Evolutionary conservation across 257 asterid species (phyloP).

Genomic region (Nicotiana paniculata): DNA sequence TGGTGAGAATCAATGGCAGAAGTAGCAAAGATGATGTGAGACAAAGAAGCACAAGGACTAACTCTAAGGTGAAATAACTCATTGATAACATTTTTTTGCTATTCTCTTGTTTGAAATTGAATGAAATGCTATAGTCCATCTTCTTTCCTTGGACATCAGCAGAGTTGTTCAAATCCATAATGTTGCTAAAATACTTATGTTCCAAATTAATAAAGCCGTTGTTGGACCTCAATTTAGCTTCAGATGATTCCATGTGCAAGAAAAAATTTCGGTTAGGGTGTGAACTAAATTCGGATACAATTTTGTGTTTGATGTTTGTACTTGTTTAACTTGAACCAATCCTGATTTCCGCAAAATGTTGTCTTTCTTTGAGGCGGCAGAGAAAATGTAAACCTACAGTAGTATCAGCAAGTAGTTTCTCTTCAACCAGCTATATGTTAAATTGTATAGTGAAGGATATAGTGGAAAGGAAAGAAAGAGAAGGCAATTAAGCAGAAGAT

Average conservation of each 20-base stretch:
- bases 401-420: too few relatives aligned
- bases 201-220: not conserved
- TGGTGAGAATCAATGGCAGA: constrained; percentile 64
- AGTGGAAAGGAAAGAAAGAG: not conserved
- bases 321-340: too few relatives aligned
- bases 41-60: constrained; percentile 40
- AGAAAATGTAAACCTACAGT: too few relatives aligned
- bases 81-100: constrained; percentile 22
- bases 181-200: not conserved
- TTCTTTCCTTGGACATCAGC: too few relatives aligned
- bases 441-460: not conserved
- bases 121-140: too few relatives aligned
- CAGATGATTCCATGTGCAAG: not conserved
- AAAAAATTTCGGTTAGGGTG: too few relatives aligned
- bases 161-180: too few relatives aligned
- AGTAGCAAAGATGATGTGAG: constrained; percentile 58
- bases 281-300: too few relatives aligned
- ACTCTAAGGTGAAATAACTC: constrained; percentile 46
- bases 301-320: too few relatives aligned
- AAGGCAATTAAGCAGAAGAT: not conserved
- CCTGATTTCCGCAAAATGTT: too few relatives aligned
- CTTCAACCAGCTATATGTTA: too few relatives aligned
- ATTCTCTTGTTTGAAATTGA: constrained; percentile 10
- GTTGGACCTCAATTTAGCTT: not conserved
- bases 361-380: too few relatives aligned